Evolutionary conservation across 1,284 basidiomycete genomes (phyloP).

Genomic region (Heterobasidion parviporum): DNA sequence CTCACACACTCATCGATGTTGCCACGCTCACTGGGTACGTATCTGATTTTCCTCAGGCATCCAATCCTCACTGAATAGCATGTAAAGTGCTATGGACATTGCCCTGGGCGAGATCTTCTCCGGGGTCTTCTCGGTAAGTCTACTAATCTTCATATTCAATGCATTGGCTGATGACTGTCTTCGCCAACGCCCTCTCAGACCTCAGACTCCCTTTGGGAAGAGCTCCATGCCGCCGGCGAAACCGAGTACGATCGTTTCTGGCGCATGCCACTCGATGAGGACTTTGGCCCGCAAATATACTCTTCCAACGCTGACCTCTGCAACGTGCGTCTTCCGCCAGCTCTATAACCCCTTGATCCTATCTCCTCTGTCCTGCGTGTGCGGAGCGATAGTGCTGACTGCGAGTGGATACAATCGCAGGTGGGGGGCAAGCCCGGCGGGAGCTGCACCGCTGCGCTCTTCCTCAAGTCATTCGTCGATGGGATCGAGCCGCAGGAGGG

Average conservation of each 20-base stretch:
- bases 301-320: constrained; percentile 77
- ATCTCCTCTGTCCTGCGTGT: constrained; percentile 1
- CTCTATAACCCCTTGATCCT: not conserved
- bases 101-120: constrained; percentile 71
- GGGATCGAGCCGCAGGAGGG: constrained; percentile 53
- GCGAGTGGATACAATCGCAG: constrained; percentile 21
- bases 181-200: constrained; percentile 29
- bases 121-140: constrained; percentile 71
- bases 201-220: constrained; percentile 68
- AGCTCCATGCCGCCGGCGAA: constrained; percentile 64
- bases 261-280: constrained; percentile 80
- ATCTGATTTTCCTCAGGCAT: not conserved
- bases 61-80: not conserved
- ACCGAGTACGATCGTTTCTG: constrained; percentile 76
- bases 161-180: not conserved
- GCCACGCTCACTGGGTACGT: constrained; percentile 70
- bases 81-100: constrained; percentile 50
- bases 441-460: constrained; percentile 77
- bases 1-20: constrained; percentile 79
- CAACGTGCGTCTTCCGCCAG: constrained; percentile 45
- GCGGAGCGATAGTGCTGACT: constrained; percentile 3
- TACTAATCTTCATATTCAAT: too few species aligned
- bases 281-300: constrained; percentile 71
- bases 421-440: constrained; percentile 71
- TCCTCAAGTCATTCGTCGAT: constrained; percentile 77